These are phyloP conservation scores for Kockiozyma suomiensis DNA, from an alignment of 805 yeast genomes.

Conservation along the genomic window DNA sequence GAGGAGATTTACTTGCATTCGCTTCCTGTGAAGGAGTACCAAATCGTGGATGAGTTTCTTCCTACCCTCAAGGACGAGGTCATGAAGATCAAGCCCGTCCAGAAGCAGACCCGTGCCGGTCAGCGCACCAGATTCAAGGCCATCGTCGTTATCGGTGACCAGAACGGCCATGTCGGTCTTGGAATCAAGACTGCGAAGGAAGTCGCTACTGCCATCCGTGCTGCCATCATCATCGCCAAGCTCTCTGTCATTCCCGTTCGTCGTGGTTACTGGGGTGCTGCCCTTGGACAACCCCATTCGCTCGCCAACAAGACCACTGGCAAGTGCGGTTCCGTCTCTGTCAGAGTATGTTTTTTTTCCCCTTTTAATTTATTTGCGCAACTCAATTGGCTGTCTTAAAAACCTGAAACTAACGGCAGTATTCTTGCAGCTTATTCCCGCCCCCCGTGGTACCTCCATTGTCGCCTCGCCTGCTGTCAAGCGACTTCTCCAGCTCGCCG, in stretches of 20 bases:
- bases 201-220: constrained; percentile 99
- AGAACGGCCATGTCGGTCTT: constrained; percentile 99
- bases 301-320: constrained; percentile 97
- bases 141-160: constrained; percentile 98
- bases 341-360: constrained; percentile 53
- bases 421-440: constrained; percentile 75
- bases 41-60: constrained; percentile 93
- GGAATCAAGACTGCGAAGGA: constrained; percentile 99
- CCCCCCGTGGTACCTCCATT: constrained; percentile 99
- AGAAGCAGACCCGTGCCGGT: constrained; percentile 99
- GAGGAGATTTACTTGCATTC: constrained; percentile 99
- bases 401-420: no score
- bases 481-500: constrained; percentile 98
- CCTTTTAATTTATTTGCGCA: neutral
- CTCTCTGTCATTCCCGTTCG: constrained; percentile 98
- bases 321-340: constrained; percentile 99
- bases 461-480: constrained; percentile 99
- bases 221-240: constrained; percentile 99
- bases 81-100: constrained; percentile 99
- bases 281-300: constrained; percentile 99
- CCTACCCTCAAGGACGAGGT: constrained; percentile 98
- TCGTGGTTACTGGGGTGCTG: constrained; percentile 99
- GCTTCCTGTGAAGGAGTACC: constrained; percentile 99
- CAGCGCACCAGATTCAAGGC: constrained; percentile 99
- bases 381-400: neutral